phyloP scores from a whole-genome alignment of 495 filamentous ascomycete species.

The Aspergillus affinis region DNA sequence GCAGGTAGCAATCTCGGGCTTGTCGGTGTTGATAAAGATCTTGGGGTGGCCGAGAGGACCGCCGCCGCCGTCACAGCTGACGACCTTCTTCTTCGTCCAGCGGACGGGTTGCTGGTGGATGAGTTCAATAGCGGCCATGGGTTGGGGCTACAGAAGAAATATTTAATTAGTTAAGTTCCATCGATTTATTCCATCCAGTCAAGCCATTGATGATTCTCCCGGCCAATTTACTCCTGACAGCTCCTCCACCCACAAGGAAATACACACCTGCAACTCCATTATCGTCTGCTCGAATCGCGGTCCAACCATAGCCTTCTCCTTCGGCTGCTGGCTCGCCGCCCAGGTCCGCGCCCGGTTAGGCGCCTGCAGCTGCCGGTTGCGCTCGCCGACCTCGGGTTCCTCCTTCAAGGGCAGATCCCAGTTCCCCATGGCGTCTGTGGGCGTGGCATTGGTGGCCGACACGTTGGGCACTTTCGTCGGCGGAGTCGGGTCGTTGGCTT shows the following conservation, averaged over 20 bases:
- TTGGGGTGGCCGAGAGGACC: constrained; percentile 87
- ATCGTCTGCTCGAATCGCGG: constrained; percentile 97
- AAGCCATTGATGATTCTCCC: too few relatives aligned
- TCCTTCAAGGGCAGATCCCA: constrained; percentile 53
- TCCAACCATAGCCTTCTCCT: constrained; percentile 80
- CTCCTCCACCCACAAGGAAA: too few relatives aligned
- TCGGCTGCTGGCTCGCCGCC: constrained; percentile 79
- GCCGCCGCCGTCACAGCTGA: constrained; percentile 91
- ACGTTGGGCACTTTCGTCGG: constrained; percentile 48
- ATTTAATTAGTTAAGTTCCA: too few relatives aligned
- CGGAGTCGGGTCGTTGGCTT: constrained; percentile 55
- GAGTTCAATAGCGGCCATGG: constrained; percentile 86
- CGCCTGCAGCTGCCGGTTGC: constrained; percentile 67
- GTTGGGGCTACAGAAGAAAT: constrained; percentile 68
- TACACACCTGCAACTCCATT: constrained; percentile 80
- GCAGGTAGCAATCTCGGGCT: constrained; percentile 87
- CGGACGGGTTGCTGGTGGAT: constrained; percentile 94
- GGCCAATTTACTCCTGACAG: too few relatives aligned
- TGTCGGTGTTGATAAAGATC: constrained; percentile 97
- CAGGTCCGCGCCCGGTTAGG: constrained; percentile 81
- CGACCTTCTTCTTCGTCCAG: constrained; percentile 79
- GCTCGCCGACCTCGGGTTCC: constrained; percentile 58
- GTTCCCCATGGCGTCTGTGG: constrained; percentile 48
- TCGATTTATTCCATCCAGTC: background rate
- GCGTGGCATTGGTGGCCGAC: constrained; percentile 60